These are phyloP conservation scores for Plantago ovata DNA, from an alignment of 257 asterid genomes.

Conservation along the genomic window DNA sequence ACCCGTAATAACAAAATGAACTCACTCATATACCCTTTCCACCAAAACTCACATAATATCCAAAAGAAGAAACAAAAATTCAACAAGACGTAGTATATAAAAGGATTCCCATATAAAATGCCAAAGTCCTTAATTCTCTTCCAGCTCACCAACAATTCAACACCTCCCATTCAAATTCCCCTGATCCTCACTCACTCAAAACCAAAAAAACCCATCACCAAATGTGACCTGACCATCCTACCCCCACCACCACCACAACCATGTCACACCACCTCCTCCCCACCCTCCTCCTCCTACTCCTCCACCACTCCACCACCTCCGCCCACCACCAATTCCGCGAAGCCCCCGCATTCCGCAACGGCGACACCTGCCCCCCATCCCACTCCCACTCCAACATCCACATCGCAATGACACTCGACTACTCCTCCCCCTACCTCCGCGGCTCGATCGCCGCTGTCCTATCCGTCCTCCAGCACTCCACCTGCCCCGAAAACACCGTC, in stretches of 20 bases:
- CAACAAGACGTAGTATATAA: no score
- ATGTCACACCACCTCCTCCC: constrained; percentile 30
- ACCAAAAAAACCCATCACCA: no score
- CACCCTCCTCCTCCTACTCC: constrained; percentile 22
- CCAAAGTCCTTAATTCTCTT: no score
- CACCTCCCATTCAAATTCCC: no score
- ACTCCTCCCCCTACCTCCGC: constrained; percentile 86
- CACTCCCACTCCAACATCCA: constrained; percentile 46
- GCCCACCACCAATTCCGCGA: constrained; percentile 54
- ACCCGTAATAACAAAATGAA: no score
- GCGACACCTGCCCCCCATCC: constrained; percentile 44
- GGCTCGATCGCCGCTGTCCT: constrained; percentile 87
- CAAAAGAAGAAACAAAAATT: no score
- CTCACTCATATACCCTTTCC: no score
- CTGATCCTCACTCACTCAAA: no score
- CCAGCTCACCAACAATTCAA: no score
- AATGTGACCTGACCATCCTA: no score
- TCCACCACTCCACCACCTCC: constrained; percentile 24
- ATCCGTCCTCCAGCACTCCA: constrained; percentile 83
- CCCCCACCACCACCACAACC: constrained; percentile 1
- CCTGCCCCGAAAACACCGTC: constrained; percentile 76
- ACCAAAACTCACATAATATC: no score
- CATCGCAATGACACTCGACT: constrained; percentile 84
- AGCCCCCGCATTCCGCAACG: constrained; percentile 91
- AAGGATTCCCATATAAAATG: no score